phyloP scores from a whole-genome alignment of 1,284 basidiomycete species.

The Vanrija humicola region DNA sequence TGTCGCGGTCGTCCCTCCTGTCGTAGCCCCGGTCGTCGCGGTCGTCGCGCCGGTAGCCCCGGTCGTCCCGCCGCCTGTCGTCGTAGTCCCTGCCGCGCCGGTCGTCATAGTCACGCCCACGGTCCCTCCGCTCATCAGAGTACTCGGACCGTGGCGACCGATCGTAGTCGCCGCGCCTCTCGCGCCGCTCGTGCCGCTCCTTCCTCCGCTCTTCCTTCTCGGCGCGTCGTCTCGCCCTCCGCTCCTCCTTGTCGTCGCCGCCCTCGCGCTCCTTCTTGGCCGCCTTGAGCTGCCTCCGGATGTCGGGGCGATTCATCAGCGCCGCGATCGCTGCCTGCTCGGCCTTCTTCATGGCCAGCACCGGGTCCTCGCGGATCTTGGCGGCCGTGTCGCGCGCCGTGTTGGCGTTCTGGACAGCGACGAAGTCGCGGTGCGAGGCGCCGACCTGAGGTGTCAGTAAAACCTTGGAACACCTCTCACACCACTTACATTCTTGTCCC shows the following conservation, averaged over 20 bases:
- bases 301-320: slow-evolving; percentile 84
- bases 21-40: not conserved
- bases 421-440: slow-evolving; percentile 80
- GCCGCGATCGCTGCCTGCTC: slow-evolving; percentile 90
- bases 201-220: slow-evolving; percentile 51
- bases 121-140: slow-evolving; percentile 6
- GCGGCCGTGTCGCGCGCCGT: slow-evolving; percentile 79
- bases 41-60: slow-evolving; percentile 23
- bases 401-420: slow-evolving; percentile 90
- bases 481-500: slow-evolving; percentile 73
- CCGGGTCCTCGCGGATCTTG: slow-evolving; percentile 93
- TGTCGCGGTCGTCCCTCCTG: slow-evolving; percentile 3
- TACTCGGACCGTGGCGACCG: slow-evolving; percentile 6
- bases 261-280: slow-evolving; percentile 66
- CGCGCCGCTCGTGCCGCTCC: slow-evolving; percentile 9
- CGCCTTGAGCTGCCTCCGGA: slow-evolving; percentile 71
- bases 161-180: slow-evolving; percentile 2
- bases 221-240: slow-evolving; percentile 58
- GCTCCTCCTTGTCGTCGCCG: slow-evolving; percentile 60
- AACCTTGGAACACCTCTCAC: not conserved
- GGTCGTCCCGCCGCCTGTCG: slow-evolving; percentile 8
- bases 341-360: slow-evolving; percentile 95
- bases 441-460: slow-evolving; percentile 57
- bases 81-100: slow-evolving; percentile 16
- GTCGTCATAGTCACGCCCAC: slow-evolving; percentile 7